These are phyloP conservation scores for Novymonas esmeraldas DNA, from an alignment of 208 protist genomes.

Conservation along the genomic window DNA sequence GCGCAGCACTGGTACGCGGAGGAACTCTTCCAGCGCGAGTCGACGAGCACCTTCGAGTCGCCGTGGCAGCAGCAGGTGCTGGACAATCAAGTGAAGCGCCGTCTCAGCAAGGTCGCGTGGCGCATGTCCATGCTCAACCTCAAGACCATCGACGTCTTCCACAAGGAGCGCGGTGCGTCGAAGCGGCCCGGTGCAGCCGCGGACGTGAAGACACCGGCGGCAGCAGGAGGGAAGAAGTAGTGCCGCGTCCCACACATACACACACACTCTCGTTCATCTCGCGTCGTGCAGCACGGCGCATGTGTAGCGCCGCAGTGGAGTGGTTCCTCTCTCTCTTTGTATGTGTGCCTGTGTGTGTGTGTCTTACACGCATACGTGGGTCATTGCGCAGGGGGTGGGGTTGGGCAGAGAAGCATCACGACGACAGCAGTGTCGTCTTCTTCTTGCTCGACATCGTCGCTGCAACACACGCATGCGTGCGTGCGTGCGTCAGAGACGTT, in stretches of 20 bases:
- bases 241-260: no score
- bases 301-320: no score
- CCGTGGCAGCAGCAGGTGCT: slow-evolving; percentile 84
- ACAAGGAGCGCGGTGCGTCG: slow-evolving; percentile 82
- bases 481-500: no score
- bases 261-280: not conserved
- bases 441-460: no score
- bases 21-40: slow-evolving; percentile 85
- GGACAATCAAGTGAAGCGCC: slow-evolving; percentile 85
- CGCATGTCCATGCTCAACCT: slow-evolving; percentile 83
- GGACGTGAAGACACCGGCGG: slow-evolving; percentile 26
- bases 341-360: no score
- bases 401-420: no score
- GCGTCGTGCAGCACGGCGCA: not conserved
- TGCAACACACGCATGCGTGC: no score
- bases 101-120: slow-evolving; percentile 68
- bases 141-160: slow-evolving; percentile 83
- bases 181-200: slow-evolving; percentile 59
- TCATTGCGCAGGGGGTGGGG: no score
- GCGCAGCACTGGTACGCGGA: slow-evolving; percentile 83
- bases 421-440: no score
- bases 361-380: no score
- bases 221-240: slow-evolving; percentile 34
- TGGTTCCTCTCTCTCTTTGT: no score
- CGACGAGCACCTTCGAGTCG: slow-evolving; percentile 67